Base-by-base conservation (phyloP, 73 alveolate genomes). In the Chromera velia region DNA sequence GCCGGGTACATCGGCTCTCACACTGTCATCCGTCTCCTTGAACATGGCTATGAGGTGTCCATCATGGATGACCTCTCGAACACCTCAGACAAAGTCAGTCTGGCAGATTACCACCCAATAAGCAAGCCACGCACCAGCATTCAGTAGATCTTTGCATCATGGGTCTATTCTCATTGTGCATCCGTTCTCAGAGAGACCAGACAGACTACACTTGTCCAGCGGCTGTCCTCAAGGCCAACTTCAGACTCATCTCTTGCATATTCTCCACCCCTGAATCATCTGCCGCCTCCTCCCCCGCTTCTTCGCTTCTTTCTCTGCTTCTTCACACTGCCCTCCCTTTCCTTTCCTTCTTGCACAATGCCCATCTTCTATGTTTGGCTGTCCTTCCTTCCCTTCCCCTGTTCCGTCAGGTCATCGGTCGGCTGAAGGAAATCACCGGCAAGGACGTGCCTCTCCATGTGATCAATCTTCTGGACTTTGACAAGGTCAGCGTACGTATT, bases 1-100 rank as follows among this genome's bases (percentile, higher is more conserved):
- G 29, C 31, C 46, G 84, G 84, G 64, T 77, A 77, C 77, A 77
- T 77, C 65, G 84, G 84, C 72, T 77, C 84, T 6, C 84, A 77
- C 77, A 77, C 84, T 27, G 84, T 77, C 18, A 72, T 77, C 72
- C 67, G 68, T 47, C 75, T 77, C 40, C 32, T 72, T 34, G 77
- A 77, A 48, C 31, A n/a, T n/a, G 84, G 84, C 40, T 77, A 24
- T 69, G 31, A 34, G 28, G 84, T 77, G 47, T 77, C 84, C 31
- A 77, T 77, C 63, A 65, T 77, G 84, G 84, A 77, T 72, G 68
- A 67, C 72, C 45, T 77, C 77, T 63, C 46, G 34, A 77, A 77
- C 33, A 63, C 84, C 26, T 64, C 76, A 31, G 77, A 66, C 71
- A 77, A 77, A 77, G 82, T 49, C 67, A 48, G 28, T 48, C 26